Conservation (phyloP, 2,329 filamentous ascomycete genomes). For the Hymenoscyphus linearis region DNA sequence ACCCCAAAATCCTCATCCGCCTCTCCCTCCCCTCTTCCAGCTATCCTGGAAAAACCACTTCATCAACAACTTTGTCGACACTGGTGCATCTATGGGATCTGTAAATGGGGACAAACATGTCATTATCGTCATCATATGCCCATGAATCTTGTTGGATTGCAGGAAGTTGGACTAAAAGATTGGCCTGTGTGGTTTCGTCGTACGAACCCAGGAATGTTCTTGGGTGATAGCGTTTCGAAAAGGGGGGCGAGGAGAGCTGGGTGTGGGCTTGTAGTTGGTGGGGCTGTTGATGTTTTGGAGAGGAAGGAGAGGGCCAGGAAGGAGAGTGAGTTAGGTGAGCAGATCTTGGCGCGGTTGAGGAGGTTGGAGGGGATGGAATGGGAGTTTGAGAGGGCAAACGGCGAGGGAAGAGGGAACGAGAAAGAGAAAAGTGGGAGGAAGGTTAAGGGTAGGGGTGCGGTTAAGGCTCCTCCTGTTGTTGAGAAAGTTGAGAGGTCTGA, state of each 20-base stretch:
- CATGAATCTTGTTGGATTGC: conserved; percentile 35
- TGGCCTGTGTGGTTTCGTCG: conserved; percentile 40
- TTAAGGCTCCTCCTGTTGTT: neutral
- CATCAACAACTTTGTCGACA: conserved; percentile 35
- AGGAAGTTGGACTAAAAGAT: conserved; percentile 37
- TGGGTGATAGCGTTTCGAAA: conserved; percentile 3
- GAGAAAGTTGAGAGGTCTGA: neutral
- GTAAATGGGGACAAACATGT: conserved; percentile 41
- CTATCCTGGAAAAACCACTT: neutral
- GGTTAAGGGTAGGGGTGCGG: neutral
- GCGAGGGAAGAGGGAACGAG: neutral
- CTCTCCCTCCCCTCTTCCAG: too few species aligned
- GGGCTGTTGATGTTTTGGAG: neutral
- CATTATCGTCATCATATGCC: conserved; percentile 45
- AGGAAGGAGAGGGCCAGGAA: neutral
- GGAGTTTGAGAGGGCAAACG: conserved; percentile 8
- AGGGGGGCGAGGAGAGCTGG: neutral
- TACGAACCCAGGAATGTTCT: conserved; percentile 24
- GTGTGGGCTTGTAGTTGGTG: neutral
- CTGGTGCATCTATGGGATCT: conserved; percentile 45
- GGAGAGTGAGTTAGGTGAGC: conserved; percentile 11
- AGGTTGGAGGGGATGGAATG: conserved; percentile 8
- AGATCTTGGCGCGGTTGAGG: conserved; percentile 17
- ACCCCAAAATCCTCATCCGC: neutral
- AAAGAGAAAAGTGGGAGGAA: neutral